Base-by-base conservation (phyloP, 768 basidiomycete genomes). In the Phlebiopsis gigantea region DNA sequence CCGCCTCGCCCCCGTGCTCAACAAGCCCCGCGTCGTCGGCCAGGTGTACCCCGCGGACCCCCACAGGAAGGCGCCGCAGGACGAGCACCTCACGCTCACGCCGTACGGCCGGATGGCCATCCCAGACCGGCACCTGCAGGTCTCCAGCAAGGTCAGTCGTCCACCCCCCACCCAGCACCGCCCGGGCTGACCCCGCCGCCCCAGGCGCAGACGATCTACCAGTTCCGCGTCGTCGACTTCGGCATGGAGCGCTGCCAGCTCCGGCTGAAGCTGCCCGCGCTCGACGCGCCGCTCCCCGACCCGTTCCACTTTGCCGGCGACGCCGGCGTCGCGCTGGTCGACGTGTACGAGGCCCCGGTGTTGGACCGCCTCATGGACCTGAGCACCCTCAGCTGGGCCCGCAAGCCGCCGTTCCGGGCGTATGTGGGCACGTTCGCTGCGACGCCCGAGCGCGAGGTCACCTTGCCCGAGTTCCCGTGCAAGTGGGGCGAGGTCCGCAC, bases 201-300 rank as follows among this genome's bases (percentile, higher is more conserved):
- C 25, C 48, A 67, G 66, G 56, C 54, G 3, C 56, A 57, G 46
- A 68, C 63, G 1, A 60, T 68, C 42, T 56, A 59, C 21, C 66
- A 68, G 45, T 68, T 68, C 60, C 58, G 65, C 31, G 59, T 57
- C n/a, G 47, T 68, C 47, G 66, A 68, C 57, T 66, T 57, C 43
- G 63, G 66, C 8, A 68, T 68, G 66, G 66, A 68, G 44, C 52
- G 56, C 5, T 68, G 66, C 62, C 57, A 61, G 43, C 61, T 68
- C 47, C 61, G 60, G 10, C 29, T 68, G 22, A 62, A 62, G 9
- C 61, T 68, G 19, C 66, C 66, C 1, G 56, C 59, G 2, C 19
- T 39, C 28, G 58, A 48, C 9, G 57, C 58, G 17, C 51, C 57
- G 46, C 57, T 61, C 34, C 30, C 51, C 19, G 60, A 65, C 31